Evolutionary conservation across 208 protist species (phyloP).

Genomic region (Leishmania tarentolae): DNA sequence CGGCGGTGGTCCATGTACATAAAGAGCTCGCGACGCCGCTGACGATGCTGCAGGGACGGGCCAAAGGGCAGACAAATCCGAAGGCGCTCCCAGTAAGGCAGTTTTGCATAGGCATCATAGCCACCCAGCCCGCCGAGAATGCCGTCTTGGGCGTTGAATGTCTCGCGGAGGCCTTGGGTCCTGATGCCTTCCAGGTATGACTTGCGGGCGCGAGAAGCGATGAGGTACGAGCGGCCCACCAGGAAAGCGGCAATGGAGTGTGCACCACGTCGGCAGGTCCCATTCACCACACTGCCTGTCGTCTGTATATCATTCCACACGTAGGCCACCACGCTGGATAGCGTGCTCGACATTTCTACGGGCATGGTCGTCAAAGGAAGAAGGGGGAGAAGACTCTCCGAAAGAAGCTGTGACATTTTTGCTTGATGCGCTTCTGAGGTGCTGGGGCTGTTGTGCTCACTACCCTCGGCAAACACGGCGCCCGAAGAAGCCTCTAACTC

Average conservation of each 20-base stretch:
- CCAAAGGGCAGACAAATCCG: constrained; percentile 51
- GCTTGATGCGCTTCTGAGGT: constrained; percentile 16
- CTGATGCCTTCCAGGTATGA: constrained; percentile 23
- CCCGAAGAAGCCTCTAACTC: constrained; percentile 28
- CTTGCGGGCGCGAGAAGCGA: constrained; percentile 17
- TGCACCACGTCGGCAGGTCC: constrained; percentile 16
- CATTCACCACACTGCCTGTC: constrained; percentile 19
- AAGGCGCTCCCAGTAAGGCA: constrained; percentile 58
- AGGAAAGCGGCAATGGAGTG: constrained; percentile 28
- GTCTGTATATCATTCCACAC: constrained; percentile 20
- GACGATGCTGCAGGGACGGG: constrained; percentile 39
- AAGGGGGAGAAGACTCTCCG: constrained; percentile 24
- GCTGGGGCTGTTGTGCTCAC: neutral
- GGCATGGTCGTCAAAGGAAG: constrained; percentile 1
- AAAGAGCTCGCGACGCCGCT: constrained; percentile 49
- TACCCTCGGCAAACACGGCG: constrained; percentile 1
- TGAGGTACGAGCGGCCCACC: constrained; percentile 19
- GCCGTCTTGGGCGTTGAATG: constrained; percentile 16
- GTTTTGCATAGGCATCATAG: constrained; percentile 14
- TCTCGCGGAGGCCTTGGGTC: constrained; percentile 7
- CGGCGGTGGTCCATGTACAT: constrained; percentile 38
- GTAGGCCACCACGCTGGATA: constrained; percentile 16
- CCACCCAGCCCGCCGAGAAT: constrained; percentile 18
- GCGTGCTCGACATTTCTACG: constrained; percentile 18
- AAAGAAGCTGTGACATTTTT: constrained; percentile 21